These are phyloP conservation scores for Eimeria acervulina DNA, from an alignment of 169 alveolate species.

Conservation along the genomic window DNA sequence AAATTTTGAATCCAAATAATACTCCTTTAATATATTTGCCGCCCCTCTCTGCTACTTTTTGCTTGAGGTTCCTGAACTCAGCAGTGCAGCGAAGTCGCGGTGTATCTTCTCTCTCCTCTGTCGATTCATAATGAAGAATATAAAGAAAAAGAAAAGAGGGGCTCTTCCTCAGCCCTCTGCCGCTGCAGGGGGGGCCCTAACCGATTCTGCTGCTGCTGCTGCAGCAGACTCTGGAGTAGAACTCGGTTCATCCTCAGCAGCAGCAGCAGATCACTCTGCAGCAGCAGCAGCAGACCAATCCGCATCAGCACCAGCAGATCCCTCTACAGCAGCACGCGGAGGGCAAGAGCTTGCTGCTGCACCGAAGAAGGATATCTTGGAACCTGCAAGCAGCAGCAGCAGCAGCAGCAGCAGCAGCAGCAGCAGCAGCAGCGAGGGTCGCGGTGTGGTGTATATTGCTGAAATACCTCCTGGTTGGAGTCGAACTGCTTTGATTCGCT, in stretches of 20 bases:
- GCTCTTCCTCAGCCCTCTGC: background rate
- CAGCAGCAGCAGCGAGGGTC: no score
- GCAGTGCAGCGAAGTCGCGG: no score
- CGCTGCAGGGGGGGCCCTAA: background rate
- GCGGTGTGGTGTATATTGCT: conserved; percentile 18
- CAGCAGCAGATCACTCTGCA: no score
- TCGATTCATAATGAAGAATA: background rate
- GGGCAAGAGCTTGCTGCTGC: background rate
- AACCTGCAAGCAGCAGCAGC: conserved; percentile 18
- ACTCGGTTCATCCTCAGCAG: no score
- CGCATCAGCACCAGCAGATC: background rate
- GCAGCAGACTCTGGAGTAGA: no score
- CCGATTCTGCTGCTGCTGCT: no score
- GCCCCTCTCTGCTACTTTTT: no score
- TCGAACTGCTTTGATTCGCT: background rate
- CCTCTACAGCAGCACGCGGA: background rate
- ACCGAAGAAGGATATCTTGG: no score
- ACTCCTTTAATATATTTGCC: no score
- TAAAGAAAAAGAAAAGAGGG: background rate
- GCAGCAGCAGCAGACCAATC: background rate
- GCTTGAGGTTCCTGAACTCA: no score
- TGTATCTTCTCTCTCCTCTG: no score
- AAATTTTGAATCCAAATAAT: no score
- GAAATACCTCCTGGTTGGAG: conserved; percentile 19
- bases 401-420: background rate